These are phyloP conservation scores for Aureobasidium sp. DNA, from an alignment of 2,329 filamentous ascomycete species.

Conservation along the genomic window DNA sequence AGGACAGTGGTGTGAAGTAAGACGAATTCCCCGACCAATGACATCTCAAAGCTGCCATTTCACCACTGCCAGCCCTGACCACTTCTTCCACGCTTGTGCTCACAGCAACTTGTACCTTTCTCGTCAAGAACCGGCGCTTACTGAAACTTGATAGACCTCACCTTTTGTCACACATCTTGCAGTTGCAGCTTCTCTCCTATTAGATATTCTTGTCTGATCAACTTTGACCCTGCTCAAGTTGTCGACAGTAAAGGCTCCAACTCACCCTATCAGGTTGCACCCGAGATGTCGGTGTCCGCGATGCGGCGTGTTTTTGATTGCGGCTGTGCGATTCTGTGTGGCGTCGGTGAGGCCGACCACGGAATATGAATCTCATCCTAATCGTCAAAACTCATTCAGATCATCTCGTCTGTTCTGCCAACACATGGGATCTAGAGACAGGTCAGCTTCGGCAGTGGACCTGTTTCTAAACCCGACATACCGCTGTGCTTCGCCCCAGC, in stretches of 20 bases:
- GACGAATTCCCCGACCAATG: slow-evolving; percentile 11
- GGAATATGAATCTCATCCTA: neutral
- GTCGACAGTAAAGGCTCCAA: neutral
- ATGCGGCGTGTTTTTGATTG: neutral
- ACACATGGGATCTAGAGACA: neutral
- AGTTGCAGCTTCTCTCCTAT: neutral
- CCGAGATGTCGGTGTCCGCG: slow-evolving; percentile 8
- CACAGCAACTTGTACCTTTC: slow-evolving; percentile 3
- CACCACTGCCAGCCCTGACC: slow-evolving; percentile 10
- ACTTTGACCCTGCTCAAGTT: neutral
- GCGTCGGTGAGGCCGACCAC: slow-evolving; percentile 13
- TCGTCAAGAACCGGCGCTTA: slow-evolving; percentile 2
- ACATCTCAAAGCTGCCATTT: neutral
- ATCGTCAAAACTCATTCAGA: neutral
- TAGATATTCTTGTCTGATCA: neutral
- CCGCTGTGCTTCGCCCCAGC: neutral
- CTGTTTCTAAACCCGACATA: neutral
- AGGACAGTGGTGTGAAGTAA: slow-evolving; percentile 13
- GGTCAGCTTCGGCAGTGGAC: neutral
- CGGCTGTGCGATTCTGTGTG: slow-evolving; percentile 7
- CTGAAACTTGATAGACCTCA: slow-evolving; percentile 3
- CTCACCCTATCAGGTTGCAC: neutral
- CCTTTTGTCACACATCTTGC: neutral
- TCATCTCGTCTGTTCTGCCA: neutral
- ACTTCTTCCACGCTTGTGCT: slow-evolving; percentile 3